Evolutionary conservation across 2,329 filamentous ascomycete genomes (phyloP), one percentile per base, ranked within the genome.

Genomic region (Venturia asperata): DNA sequence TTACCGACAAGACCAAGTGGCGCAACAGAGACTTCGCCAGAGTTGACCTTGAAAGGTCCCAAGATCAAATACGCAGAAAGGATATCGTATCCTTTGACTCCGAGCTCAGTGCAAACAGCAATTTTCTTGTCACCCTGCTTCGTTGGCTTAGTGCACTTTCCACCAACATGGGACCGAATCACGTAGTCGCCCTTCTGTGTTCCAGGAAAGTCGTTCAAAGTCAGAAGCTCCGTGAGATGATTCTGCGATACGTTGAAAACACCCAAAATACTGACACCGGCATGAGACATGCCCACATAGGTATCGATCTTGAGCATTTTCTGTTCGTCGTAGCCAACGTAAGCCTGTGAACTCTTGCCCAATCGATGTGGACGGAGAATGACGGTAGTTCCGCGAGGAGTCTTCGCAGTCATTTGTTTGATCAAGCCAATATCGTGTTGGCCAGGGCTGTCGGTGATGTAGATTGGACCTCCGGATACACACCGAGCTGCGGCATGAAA

Each of bases 401-500:
- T 94, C 13, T 82, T 79, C 0, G 89, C 92, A 0, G 89, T 92
- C 82, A 97, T 92, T 73, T 95, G 87, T 37, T 81, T 77, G 67
- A 99, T 89, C 19, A 99, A 76, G 6, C 82, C 76, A 39, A 92
- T 71, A 71, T 96, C 83, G 74, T 97, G 91, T 67, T 90, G 78
- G 0, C 91, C 92, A 0, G 93, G 93, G 0, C 86, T 83, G 75
- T 99, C 94, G 0, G 93, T 97, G 73, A 99, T 92, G 71, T 95
- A 97, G 49, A 99, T 88, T 0, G 93, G 94, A 0, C 94, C 94
- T 10, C 94, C 94, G 61, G 88, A 92, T 11, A 99, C 81, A 74
- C 91, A 96, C 60, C 94, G 84, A 1, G 92, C 92, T 0, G 94
- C 93, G 5, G 91, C 94, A 70, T 99, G 94, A 73, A 94, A 96